phyloP scores from a whole-genome alignment of 305 asterid genomes.

The Fraxinus paxiana region DNA sequence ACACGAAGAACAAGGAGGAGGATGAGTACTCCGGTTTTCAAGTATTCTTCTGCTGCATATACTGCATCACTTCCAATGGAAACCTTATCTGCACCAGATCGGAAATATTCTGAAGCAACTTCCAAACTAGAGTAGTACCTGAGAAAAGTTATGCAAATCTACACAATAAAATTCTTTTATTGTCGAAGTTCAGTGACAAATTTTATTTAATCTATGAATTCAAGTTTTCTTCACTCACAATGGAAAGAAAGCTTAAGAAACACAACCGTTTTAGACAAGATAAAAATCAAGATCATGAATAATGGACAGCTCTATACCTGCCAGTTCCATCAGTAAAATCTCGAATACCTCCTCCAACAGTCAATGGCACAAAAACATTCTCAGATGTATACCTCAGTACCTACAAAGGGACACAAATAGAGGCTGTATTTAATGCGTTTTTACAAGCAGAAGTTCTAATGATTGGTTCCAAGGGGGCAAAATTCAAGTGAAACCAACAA shows the following conservation, averaged over 20 bases:
- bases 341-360: slow-evolving; percentile 94
- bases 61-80: slow-evolving; percentile 98
- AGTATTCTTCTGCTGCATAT: slow-evolving; percentile 86
- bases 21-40: slow-evolving; percentile 58
- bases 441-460: background rate
- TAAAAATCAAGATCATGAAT: background rate
- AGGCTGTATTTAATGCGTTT: slow-evolving; percentile 9
- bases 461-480: background rate
- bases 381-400: slow-evolving; percentile 69
- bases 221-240: background rate
- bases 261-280: background rate
- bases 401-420: slow-evolving; percentile 35
- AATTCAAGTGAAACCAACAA: background rate
- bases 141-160: slow-evolving; percentile 20
- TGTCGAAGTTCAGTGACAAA: background rate
- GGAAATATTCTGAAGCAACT: slow-evolving; percentile 94
- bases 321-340: slow-evolving; percentile 88
- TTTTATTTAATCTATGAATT: background rate
- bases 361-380: slow-evolving; percentile 82
- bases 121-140: slow-evolving; percentile 92
- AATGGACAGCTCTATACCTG: slow-evolving; percentile 35
- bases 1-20: slow-evolving; percentile 11
- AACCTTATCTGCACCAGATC: slow-evolving; percentile 95
- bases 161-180: background rate
- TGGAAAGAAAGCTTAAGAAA: background rate